These are phyloP conservation scores for Apiosordaria backusii DNA, from an alignment of 495 filamentous ascomycete genomes.

Conservation along the genomic window DNA sequence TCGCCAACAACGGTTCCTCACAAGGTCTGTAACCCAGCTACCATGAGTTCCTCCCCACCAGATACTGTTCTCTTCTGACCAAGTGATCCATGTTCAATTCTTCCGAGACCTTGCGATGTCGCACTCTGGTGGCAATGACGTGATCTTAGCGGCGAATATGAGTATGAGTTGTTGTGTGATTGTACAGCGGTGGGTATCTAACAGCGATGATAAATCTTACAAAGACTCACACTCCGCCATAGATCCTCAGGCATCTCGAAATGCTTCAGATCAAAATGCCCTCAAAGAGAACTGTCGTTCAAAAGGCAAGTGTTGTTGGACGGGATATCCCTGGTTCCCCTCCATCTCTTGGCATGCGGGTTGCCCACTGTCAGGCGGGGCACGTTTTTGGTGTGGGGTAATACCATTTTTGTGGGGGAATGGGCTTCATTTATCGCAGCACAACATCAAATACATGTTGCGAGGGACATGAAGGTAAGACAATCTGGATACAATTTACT, in stretches of 20 bases:
- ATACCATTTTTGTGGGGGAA: neutral
- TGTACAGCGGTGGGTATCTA: neutral
- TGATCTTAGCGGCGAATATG: neutral
- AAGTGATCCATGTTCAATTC: neutral
- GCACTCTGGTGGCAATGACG: slow-evolving; percentile 1
- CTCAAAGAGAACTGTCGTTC: neutral
- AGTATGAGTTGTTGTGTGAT: slow-evolving; percentile 3
- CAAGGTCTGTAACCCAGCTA: too few relatives aligned
- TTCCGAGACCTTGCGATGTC: neutral
- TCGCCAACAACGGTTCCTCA: too few relatives aligned
- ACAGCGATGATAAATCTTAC: neutral
- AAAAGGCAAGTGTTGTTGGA: neutral
- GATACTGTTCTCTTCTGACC: neutral
- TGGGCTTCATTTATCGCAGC: neutral
- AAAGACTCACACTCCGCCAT: neutral
- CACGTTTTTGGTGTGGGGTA: neutral
- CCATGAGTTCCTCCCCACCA: too few relatives aligned
- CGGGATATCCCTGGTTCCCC: neutral
- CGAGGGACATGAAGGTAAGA: neutral
- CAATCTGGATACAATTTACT: neutral
- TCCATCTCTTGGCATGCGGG: neutral
- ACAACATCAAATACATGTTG: neutral
- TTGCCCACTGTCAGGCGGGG: neutral
- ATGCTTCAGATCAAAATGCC: neutral
- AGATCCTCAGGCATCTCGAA: neutral